Evolutionary conservation across 305 asterid genomes (phyloP).

Genomic region (Stenogyne calaminthoides): DNA sequence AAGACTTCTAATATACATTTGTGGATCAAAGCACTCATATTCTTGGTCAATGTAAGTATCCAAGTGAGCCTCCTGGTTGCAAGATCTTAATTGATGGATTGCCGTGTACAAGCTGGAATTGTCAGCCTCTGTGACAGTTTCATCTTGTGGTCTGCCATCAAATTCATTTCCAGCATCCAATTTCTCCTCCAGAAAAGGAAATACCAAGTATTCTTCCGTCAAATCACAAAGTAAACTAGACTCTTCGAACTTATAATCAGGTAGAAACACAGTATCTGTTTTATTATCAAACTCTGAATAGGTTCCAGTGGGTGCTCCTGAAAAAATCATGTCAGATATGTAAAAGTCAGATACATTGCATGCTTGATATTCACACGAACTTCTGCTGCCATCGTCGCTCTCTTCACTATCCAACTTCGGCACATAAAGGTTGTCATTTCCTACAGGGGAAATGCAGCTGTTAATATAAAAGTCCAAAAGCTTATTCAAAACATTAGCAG

Average conservation of each 20-base stretch:
- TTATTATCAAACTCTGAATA: slow-evolving; percentile 49
- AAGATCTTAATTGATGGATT: slow-evolving; percentile 74
- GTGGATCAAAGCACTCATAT: slow-evolving; percentile 85
- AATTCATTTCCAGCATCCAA: slow-evolving; percentile 47
- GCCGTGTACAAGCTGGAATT: slow-evolving; percentile 73
- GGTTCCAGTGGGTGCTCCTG: slow-evolving; percentile 58
- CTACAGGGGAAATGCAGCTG: slow-evolving; percentile 43
- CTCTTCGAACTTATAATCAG: slow-evolving; percentile 71
- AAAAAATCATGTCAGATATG: slow-evolving; percentile 77
- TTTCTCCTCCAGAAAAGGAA: slow-evolving; percentile 69
- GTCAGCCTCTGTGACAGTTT: slow-evolving; percentile 41
- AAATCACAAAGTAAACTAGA: slow-evolving; percentile 55
- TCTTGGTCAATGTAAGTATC: slow-evolving; percentile 56
- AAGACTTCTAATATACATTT: slow-evolving; percentile 67
- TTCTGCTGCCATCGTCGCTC: slow-evolving; percentile 76
- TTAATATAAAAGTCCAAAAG: slow-evolving; percentile 12
- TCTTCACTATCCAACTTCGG: slow-evolving; percentile 82
- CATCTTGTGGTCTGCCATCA: slow-evolving; percentile 50
- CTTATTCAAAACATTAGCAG: slow-evolving; percentile 10
- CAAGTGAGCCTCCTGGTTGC: slow-evolving; percentile 54
- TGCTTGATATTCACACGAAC: slow-evolving; percentile 58
- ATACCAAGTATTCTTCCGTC: slow-evolving; percentile 61
- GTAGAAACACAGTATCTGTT: slow-evolving; percentile 46
- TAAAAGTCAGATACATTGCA: slow-evolving; percentile 72
- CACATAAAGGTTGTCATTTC: slow-evolving; percentile 56